Conservation (phyloP, 169 alveolate genomes). For the Plasmodium gonderi region DNA sequence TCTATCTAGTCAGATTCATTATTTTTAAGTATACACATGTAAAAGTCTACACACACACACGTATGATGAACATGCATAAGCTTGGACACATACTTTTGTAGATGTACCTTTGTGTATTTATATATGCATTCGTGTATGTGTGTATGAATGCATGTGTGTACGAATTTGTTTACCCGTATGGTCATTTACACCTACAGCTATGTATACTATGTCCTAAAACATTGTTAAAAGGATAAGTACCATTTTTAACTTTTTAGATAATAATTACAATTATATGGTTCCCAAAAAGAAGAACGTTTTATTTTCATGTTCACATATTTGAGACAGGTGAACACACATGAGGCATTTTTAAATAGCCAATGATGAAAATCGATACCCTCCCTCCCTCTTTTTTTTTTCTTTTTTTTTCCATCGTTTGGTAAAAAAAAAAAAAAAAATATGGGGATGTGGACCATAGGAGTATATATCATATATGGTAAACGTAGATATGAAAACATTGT, state of each 20-base stretch:
- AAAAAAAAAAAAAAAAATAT: too few species aligned
- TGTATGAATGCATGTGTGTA: neutral
- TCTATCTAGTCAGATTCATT: neutral
- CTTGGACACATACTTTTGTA: neutral
- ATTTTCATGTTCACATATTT: too few species aligned
- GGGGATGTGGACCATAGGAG: too few species aligned
- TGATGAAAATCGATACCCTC: too few species aligned
- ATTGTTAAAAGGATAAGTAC: neutral
- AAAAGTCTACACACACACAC: neutral
- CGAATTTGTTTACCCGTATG: neutral
- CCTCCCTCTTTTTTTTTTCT: too few species aligned
- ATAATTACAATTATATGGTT: neutral
- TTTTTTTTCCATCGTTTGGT: too few species aligned
- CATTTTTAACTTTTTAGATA: neutral
- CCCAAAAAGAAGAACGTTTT: neutral
- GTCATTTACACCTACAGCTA: neutral
- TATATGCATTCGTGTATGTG: neutral
- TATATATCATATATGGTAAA: neutral
- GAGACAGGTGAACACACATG: too few species aligned
- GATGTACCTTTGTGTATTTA: neutral
- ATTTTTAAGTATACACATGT: neutral
- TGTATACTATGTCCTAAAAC: neutral
- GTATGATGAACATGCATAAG: neutral
- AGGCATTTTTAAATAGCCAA: too few species aligned
- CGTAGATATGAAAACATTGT: neutral